Base-by-base conservation (phyloP, 192 early-diverging fungal species). In the Chytriomyces sp. region DNA sequence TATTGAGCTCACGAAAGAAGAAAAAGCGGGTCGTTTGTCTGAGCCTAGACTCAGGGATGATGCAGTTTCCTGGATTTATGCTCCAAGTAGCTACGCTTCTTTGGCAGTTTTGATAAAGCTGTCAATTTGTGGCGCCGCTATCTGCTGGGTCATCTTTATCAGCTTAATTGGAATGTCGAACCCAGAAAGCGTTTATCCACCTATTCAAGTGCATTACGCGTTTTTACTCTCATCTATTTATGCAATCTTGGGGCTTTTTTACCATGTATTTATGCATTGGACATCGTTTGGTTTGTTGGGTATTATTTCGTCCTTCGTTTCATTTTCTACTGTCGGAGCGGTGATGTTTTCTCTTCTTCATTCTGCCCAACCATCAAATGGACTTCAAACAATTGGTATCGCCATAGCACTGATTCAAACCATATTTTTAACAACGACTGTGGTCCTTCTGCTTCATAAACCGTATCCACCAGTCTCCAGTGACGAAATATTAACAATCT, bases 391-490 rank as follows among this genome's bases (percentile, higher is more conserved):
- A 12, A 39, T 37, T 40, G 31, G 38, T 0, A 70, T 70, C 17
- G 68, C 68, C 5, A 36, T 37, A n/a, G 19, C 68, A 31, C 4
- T 32, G 4, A 4, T 70, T 6, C 17, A 19, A 17, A 5, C 39
- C 5, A 4, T 38, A 3, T 36, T 55, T n/a, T 26, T 70, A 3
- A 22, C 36, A 25, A 37, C 36, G 4, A 5, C 64, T 38, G 33
- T 54, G 3, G 44, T 52, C 19, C 22, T 70, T 0, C 25, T 70
- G 4, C 56, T 70, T 39, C 56, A 70, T 30, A 70, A 70, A 4
- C 55, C 68, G 36, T 70, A 70, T 70, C 68, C 68, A 59, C 68
- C 68, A 36, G 38, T 70, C 0, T 70, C 68, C 19, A 70, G 33
- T 41, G 39, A 70, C 40, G 68, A 70, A 70, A 22, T 56, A 5